Percentiles rank a stretch among this genome's conserved stretches.
Conservation (phyloP, 2,329 filamentous ascomycete species). For the Calonectria hongkongensis region DNA sequence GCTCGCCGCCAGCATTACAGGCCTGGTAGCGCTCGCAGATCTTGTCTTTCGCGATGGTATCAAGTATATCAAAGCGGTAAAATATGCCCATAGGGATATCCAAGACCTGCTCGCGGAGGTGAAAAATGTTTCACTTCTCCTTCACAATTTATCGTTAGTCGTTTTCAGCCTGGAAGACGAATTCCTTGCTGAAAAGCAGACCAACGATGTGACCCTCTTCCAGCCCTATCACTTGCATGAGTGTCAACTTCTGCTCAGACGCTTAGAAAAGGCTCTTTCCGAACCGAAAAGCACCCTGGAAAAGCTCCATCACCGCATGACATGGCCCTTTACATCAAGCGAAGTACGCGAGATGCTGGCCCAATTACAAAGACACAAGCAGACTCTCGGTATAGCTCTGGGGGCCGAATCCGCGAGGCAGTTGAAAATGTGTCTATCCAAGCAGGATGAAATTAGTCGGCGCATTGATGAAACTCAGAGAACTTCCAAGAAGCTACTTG, state of each 20-base stretch:
- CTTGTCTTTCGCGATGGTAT: constrained; percentile 29
- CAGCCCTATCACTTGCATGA: constrained; percentile 18
- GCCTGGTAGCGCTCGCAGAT: constrained; percentile 36
- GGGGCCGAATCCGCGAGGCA: constrained; percentile 15
- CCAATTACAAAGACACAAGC: constrained; percentile 21
- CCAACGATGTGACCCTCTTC: no score
- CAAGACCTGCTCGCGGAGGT: constrained; percentile 6
- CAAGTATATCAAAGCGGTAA: constrained; percentile 25
- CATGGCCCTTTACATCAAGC: constrained; percentile 23
- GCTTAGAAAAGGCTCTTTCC: constrained; percentile 13
- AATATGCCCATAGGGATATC: constrained; percentile 19
- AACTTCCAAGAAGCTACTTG: background rate
- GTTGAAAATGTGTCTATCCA: background rate
- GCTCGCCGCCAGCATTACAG: constrained; percentile 37
- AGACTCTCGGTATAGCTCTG: constrained; percentile 24
- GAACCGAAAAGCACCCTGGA: background rate
- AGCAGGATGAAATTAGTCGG: background rate
- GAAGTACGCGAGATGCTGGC: constrained; percentile 25
- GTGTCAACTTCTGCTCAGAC: constrained; percentile 21
- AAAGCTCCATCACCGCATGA: background rate
- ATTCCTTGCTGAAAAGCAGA: background rate
- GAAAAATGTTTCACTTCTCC: constrained; percentile 16
- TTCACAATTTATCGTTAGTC: constrained; percentile 19
- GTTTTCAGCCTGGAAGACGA: constrained; percentile 24
- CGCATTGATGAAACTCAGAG: background rate